A percentile compares a stretch with the other conserved stretches of the same genome.
These are phyloP conservation scores for Suhomyces taliae DNA, from an alignment of 1,139 yeast genomes.

Conservation along the genomic window DNA sequence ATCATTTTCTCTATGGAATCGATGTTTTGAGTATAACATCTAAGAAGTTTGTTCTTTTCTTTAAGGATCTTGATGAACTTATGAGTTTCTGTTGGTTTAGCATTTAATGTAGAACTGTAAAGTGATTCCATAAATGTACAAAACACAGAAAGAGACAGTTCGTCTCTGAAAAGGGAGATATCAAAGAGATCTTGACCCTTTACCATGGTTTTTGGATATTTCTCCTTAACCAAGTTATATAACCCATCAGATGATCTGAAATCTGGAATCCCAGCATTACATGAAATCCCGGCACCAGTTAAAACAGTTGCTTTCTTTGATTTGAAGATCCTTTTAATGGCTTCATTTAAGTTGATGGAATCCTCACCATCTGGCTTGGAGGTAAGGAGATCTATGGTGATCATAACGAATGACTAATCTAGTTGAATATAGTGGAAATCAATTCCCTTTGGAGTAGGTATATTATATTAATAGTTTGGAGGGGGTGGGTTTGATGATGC, in stretches of 20 bases:
- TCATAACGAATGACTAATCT: slow-evolving; percentile 20
- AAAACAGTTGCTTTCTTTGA: slow-evolving; percentile 56
- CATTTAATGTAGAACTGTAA: slow-evolving; percentile 59
- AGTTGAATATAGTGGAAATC: background rate
- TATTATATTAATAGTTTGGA: too few relatives aligned
- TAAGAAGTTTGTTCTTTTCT: slow-evolving; percentile 63
- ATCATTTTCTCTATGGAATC: slow-evolving; percentile 45
- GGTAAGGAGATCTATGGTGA: slow-evolving; percentile 30
- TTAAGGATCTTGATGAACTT: slow-evolving; percentile 66
- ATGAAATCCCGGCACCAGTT: slow-evolving; percentile 95
- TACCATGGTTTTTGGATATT: slow-evolving; percentile 60
- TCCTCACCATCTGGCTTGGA: slow-evolving; percentile 28
- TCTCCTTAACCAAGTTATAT: slow-evolving; percentile 68
- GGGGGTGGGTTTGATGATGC: too few relatives aligned
- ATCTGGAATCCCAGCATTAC: slow-evolving; percentile 96
- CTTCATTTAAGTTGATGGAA: slow-evolving; percentile 38
- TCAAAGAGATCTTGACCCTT: slow-evolving; percentile 92
- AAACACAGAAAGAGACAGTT: slow-evolving; percentile 62
- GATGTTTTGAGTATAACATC: slow-evolving; percentile 85
- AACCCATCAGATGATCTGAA: slow-evolving; percentile 84
- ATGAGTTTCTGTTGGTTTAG: slow-evolving; percentile 84
- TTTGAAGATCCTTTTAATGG: slow-evolving; percentile 44
- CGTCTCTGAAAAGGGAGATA: slow-evolving; percentile 71
- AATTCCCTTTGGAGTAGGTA: too few relatives aligned
- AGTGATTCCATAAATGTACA: slow-evolving; percentile 80